Evolutionary conservation across 371 early-diverging fungal genomes (phyloP), one percentile per base, ranked within the genome.

Genomic region (Actinomucor elegans): DNA sequence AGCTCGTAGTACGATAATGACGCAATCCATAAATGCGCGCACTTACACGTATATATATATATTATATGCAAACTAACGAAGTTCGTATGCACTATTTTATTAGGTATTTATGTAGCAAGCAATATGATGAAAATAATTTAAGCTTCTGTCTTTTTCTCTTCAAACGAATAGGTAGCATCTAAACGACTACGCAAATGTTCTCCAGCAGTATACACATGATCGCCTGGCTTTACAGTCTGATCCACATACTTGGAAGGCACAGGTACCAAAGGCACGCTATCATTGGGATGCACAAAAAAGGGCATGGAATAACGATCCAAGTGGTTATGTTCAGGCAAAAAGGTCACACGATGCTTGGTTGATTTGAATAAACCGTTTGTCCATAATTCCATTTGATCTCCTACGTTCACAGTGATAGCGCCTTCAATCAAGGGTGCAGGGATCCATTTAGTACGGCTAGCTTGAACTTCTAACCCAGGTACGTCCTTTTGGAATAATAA

Each of bases 291-390:
- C 17, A 82, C 77, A 63, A 89, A 90, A 58, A 77, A 87, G 1
- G 89, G 87, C 41, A 90, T 84, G 11, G 86, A 85, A 40, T 88
- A 89, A 14, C 91, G 80, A 37, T 83, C 81, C 29, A 71, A 49
- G 41, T 80, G 61, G 12, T 70, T 63, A 48, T 80, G 86, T 45
- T 80, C 80, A 8, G 78, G 81, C 15, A 77, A 70, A 61, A 82
- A 85, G 26, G 81, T 72, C 21, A 91, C 89, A 4, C 90, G 83
- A 55, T 90, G 90, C 53, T 74, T 63, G 8, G 86, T 88, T 0
- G 87, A 87, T 64, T 79, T 83, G 33, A 90, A 71, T 24, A 86
- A 59, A 0, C 87, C 88, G 40, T 74, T 76, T 5, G 89, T 88
- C 92, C 92, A 92, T 4, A 64, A 46, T 47, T 78, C 71, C 73